phyloP scores from a whole-genome alignment of 306 rosid species.

The Fragaria nilgerrensis region DNA sequence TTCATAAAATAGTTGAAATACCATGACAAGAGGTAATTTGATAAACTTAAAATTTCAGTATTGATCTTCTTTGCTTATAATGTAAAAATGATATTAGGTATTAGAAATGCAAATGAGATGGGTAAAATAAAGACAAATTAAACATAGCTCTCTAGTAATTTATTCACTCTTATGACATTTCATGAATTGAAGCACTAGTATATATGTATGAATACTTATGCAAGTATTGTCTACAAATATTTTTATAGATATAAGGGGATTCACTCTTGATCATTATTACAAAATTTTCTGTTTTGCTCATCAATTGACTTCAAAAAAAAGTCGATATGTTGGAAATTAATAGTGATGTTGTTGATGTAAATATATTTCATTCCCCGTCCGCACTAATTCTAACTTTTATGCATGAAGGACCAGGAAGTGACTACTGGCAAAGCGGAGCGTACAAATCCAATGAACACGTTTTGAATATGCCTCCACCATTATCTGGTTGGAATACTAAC shows the following conservation, averaged over 20 bases:
- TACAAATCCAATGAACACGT: slow-evolving; percentile 5
- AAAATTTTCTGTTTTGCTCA: too few relatives aligned
- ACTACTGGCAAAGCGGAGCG: background rate
- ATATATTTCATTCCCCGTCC: background rate
- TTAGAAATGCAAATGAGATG: background rate
- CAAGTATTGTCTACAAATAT: too few relatives aligned
- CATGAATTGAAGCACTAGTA: too few relatives aligned
- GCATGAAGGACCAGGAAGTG: background rate
- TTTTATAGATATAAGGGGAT: too few relatives aligned
- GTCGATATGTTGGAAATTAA: too few relatives aligned
- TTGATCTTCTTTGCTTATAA: background rate
- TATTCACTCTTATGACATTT: background rate
- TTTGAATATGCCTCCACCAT: slow-evolving; percentile 12
- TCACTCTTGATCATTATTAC: too few relatives aligned
- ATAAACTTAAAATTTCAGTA: background rate
- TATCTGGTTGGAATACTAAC: slow-evolving; percentile 1
- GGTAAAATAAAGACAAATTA: background rate
- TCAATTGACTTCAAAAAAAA: too few relatives aligned
- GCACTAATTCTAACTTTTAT: background rate
- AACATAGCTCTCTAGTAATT: background rate
- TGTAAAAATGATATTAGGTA: background rate
- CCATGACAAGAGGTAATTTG: background rate
- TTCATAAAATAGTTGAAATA: too few relatives aligned
- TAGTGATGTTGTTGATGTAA: background rate
- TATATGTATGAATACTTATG: too few relatives aligned